phyloP scores from a whole-genome alignment of 2,329 filamentous ascomycete genomes.

The Colletotrichum sp. region DNA sequence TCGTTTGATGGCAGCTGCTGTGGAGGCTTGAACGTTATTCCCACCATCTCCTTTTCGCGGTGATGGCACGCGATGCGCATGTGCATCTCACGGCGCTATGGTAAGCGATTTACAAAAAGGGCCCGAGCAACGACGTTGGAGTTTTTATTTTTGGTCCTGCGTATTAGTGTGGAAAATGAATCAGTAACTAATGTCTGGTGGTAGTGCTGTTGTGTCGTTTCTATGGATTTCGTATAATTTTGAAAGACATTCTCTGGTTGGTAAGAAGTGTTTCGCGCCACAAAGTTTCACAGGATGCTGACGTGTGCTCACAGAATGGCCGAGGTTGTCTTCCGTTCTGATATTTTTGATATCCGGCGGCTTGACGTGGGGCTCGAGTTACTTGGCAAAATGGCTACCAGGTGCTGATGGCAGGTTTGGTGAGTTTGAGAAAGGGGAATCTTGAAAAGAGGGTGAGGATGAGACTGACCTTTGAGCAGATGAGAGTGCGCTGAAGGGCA shows the following conservation, averaged over 20 bases:
- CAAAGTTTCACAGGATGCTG: neutral
- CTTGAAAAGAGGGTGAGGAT: neutral
- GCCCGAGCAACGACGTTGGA: neutral
- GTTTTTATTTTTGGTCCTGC: neutral
- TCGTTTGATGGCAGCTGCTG: neutral
- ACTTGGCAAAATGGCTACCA: slow-evolving; percentile 50
- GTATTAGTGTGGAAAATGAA: neutral
- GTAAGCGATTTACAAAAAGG: slow-evolving; percentile 24
- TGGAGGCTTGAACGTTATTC: neutral
- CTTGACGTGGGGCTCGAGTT: slow-evolving; percentile 45
- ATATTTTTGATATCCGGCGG: slow-evolving; percentile 50
- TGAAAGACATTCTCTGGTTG: slow-evolving; percentile 53
- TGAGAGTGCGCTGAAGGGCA: slow-evolving; percentile 7
- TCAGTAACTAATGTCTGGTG: neutral
- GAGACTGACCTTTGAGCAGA: neutral
- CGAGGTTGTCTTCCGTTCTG: slow-evolving; percentile 51
- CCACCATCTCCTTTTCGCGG: neutral
- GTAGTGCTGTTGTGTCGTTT: slow-evolving; percentile 52
- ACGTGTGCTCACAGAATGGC: slow-evolving; percentile 42
- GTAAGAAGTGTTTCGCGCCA: slow-evolving; percentile 32
- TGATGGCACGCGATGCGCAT: slow-evolving; percentile 35
- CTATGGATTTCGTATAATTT: slow-evolving; percentile 51
- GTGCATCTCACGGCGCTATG: slow-evolving; percentile 39
- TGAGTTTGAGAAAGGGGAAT: neutral
- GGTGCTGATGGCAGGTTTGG: slow-evolving; percentile 53